These are phyloP conservation scores for Babesia ovis DNA, from an alignment of 169 alveolate genomes.

Conservation along the genomic window DNA sequence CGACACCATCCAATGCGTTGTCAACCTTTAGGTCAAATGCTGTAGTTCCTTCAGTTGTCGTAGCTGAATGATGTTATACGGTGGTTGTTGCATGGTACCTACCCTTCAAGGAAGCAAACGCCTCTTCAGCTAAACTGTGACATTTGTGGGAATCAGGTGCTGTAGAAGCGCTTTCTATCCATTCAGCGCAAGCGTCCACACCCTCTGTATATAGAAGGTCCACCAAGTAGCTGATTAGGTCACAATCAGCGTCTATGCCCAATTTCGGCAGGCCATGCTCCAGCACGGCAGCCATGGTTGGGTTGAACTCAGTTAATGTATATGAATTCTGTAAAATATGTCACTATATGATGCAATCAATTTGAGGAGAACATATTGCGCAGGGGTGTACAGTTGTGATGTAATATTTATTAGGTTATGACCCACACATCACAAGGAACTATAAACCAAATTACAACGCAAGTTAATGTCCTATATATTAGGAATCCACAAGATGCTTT, in stretches of 20 bases:
- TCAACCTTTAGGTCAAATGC: neutral
- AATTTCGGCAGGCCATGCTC: slow-evolving; percentile 2
- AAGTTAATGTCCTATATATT: too few species aligned
- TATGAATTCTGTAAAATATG: too few species aligned
- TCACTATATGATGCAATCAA: too few species aligned
- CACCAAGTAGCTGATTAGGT: slow-evolving; percentile 2
- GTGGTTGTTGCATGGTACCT: too few species aligned
- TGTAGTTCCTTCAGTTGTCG: too few species aligned
- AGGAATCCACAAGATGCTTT: too few species aligned
- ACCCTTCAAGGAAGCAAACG: neutral
- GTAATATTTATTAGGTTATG: too few species aligned
- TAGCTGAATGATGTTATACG: neutral
- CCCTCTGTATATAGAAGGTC: slow-evolving; percentile 19
- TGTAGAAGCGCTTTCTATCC: slow-evolving; percentile 19
- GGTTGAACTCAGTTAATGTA: neutral
- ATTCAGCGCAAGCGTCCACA: slow-evolving; percentile 18
- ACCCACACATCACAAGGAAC: too few species aligned
- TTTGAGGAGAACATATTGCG: too few species aligned
- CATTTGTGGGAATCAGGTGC: neutral
- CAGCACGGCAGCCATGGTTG: slow-evolving; percentile 12
- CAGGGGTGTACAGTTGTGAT: too few species aligned
- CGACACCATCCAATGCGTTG: neutral
- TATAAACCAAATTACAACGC: too few species aligned
- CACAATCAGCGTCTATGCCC: slow-evolving; percentile 23
- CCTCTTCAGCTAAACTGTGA: slow-evolving; percentile 6